phyloP scores from a whole-genome alignment of 768 basidiomycete species.

The Suillus discolor region DNA sequence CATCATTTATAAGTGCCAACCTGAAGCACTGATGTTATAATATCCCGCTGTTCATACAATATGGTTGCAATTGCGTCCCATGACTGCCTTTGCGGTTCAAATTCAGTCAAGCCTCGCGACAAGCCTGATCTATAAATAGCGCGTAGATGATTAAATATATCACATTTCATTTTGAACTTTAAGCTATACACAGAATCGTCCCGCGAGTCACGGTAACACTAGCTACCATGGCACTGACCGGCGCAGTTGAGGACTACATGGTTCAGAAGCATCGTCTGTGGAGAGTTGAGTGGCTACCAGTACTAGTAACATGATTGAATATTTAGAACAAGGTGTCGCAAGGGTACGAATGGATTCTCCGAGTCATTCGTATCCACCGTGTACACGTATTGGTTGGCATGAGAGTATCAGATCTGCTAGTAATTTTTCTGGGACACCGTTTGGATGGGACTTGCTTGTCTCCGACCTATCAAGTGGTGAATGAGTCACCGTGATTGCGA shows the following conservation, averaged over 20 bases:
- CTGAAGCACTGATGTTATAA: background rate
- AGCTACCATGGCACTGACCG: background rate
- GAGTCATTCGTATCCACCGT: background rate
- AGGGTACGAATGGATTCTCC: background rate
- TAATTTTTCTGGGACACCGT: background rate
- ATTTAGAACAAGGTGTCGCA: background rate
- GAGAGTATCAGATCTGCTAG: background rate
- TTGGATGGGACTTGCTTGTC: background rate
- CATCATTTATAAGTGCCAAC: background rate
- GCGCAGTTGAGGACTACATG: background rate
- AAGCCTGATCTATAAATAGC: background rate
- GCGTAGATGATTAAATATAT: background rate
- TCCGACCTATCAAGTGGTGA: background rate
- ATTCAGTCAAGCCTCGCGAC: background rate
- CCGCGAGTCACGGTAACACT: background rate
- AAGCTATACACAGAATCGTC: background rate
- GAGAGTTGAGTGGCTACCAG: background rate
- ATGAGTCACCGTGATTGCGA: too few relatives aligned
- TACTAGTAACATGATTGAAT: background rate
- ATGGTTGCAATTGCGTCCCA: background rate
- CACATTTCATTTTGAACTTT: background rate
- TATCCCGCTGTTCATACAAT: background rate
- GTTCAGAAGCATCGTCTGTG: background rate
- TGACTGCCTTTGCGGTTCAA: background rate
- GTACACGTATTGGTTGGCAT: background rate